Evolutionary conservation across 139 green algal genomes (phyloP), one percentile per base, ranked within the genome.

Genomic region (Picochlorum sp.): DNA sequence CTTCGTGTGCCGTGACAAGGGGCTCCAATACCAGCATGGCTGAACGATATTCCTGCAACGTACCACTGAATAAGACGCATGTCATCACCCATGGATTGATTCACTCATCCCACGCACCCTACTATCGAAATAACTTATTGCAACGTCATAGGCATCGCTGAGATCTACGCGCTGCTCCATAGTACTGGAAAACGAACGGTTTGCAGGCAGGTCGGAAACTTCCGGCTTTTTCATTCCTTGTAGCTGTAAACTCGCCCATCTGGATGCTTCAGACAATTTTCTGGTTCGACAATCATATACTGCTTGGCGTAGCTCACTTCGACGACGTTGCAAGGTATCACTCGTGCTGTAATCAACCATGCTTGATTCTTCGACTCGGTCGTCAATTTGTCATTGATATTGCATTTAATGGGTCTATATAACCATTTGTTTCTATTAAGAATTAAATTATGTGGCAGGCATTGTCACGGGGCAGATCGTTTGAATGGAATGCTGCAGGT

Each of bases 181-280:
- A 1, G 34, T 58, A 70, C 56, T 18, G 58, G 63, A 21, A 71
- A 58, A 15, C 30, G 28, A 56, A 58, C 58, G 56, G 50, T 15
- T 10, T 41, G 30, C 6, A 16, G 10, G 3, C 3, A 7, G 21
- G 21, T 32, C 18, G 8, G 30, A 23, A 21, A 49, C 18, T 10
- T 34, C 68, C 13, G 23, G 21, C 11, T 77, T 47, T 0, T 78
- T 71, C 50, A 88, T 46, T 0, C 88, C 88, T 6, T 57, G 59
- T 2, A 95, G 73, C 65, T 86, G 82, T 58, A 91, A 76, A 23
- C 81, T 75, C 8, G 85, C 85, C 87, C 87, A 95, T 32, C 86
- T 85, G 1, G 83, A 76, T 1, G 80, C 47, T 4, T 68, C 54
- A 13, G 68, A 49, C 11, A 94, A 64, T 14, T 79, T 70, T 4